These are phyloP conservation scores for Paecilomyces formosus DNA, from an alignment of 2,329 filamentous ascomycete genomes.

Conservation along the genomic window DNA sequence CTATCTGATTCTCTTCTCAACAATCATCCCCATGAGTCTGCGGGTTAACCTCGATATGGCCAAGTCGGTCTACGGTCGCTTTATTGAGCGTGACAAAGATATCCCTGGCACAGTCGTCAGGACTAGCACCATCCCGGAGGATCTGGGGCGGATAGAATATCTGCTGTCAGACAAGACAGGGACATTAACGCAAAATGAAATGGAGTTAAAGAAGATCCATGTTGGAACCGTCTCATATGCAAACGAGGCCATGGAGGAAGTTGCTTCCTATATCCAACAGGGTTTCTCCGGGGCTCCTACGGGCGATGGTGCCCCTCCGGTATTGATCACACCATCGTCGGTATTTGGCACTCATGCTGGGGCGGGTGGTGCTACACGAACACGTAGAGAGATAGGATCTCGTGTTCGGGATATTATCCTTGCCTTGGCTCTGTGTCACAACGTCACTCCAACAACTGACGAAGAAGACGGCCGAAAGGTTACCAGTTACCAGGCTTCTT, in stretches of 20 bases:
- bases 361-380: slow-evolving; percentile 62
- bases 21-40: slow-evolving; percentile 93
- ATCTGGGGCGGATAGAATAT: slow-evolving; percentile 92
- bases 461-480: slow-evolving; percentile 69
- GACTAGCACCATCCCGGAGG: slow-evolving; percentile 95
- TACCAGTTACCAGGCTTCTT: slow-evolving; percentile 91
- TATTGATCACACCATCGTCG: slow-evolving; percentile 69
- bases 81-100: slow-evolving; percentile 84
- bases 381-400: slow-evolving; percentile 84
- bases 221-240: slow-evolving; percentile 97
- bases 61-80: slow-evolving; percentile 91
- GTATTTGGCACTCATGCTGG: slow-evolving; percentile 55
- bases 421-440: slow-evolving; percentile 88
- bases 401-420: slow-evolving; percentile 89
- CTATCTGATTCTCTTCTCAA: slow-evolving; percentile 98
- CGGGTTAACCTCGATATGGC: slow-evolving; percentile 96
- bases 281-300: slow-evolving; percentile 55
- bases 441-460: slow-evolving; percentile 87
- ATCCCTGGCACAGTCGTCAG: slow-evolving; percentile 90
- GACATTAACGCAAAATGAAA: slow-evolving; percentile 94
- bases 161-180: slow-evolving; percentile 95
- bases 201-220: slow-evolving; percentile 98
- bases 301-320: slow-evolving; percentile 39
- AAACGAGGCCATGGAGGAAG: slow-evolving; percentile 98
- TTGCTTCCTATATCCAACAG: slow-evolving; percentile 75